phyloP scores from a whole-genome alignment of 192 early-diverging fungal genomes.

The Funneliformis geosporum region DNA sequence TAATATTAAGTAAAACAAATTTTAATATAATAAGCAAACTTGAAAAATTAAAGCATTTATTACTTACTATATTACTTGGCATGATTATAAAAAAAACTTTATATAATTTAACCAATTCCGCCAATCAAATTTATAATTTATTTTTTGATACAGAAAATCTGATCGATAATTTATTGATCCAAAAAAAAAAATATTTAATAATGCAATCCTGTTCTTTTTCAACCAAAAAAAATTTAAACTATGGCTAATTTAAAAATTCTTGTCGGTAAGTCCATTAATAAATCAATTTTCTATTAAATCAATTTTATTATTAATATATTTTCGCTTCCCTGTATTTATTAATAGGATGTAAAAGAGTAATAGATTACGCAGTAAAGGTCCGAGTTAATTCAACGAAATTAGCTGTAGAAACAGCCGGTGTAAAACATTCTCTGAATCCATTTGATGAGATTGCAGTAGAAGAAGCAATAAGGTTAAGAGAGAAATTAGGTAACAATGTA shows the following conservation, averaged over 20 bases:
- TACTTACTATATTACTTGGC: no score
- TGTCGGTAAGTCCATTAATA: slow-evolving; percentile 19
- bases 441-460: slow-evolving; percentile 99
- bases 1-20: no score
- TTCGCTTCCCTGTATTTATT: background rate
- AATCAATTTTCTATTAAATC: background rate
- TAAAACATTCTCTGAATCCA: slow-evolving; percentile 99
- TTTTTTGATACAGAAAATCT: no score
- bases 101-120: no score
- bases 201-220: no score
- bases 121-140: no score
- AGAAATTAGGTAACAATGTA: slow-evolving; percentile 64
- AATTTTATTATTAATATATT: background rate
- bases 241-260: slow-evolving; percentile 33
- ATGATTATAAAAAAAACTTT: no score
- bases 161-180: no score
- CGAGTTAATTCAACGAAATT: slow-evolving; percentile 86
- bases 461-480: slow-evolving; percentile 92
- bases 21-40: no score
- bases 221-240: background rate
- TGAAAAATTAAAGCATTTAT: no score
- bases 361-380: slow-evolving; percentile 99
- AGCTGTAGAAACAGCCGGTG: slow-evolving; percentile 86
- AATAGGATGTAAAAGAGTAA: slow-evolving; percentile 84
- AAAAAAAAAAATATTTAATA: no score